Evolutionary conservation across 148 eudicot species (phyloP).

Genomic region (Limonium bicolor): DNA sequence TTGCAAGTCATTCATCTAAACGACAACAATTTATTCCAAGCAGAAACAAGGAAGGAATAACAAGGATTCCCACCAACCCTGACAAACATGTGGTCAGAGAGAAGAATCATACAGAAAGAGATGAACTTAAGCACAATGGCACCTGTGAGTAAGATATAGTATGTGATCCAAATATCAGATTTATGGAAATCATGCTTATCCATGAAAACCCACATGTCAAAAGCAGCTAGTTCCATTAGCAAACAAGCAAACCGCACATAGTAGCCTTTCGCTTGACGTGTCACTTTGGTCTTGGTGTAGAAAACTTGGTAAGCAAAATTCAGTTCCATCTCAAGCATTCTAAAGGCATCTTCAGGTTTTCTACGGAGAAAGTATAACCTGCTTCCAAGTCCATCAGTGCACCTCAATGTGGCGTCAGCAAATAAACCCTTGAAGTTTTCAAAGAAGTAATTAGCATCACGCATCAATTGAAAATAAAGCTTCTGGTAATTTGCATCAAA

Average conservation of each 20-base stretch:
- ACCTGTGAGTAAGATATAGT: not conserved
- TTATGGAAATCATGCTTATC: conserved; percentile 1
- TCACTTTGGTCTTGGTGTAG: conserved; percentile 26
- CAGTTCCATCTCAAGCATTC: conserved; percentile 36
- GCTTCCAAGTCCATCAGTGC: conserved; percentile 22
- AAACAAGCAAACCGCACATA: conserved; percentile 9
- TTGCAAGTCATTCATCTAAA: not conserved
- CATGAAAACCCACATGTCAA: conserved; percentile 8
- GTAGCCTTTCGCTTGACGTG: conserved; percentile 11
- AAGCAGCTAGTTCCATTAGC: conserved; percentile 1
- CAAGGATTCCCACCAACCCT: not conserved
- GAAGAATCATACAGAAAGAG: conserved; percentile 19
- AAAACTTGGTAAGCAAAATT: conserved; percentile 33
- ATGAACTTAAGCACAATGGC: conserved; percentile 23
- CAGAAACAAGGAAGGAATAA: too few relatives aligned
- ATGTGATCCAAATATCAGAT: conserved; percentile 18
- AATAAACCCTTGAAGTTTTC: conserved; percentile 31
- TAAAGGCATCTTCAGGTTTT: conserved; percentile 24
- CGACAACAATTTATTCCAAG: not conserved
- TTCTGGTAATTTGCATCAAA: too few relatives aligned
- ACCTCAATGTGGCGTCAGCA: conserved; percentile 32
- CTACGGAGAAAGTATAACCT: conserved; percentile 20
- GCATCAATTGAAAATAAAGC: conserved; percentile 18
- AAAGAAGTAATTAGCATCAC: conserved; percentile 15
- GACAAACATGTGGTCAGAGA: too few relatives aligned